Evolutionary conservation across 805 yeast genomes (phyloP).

Genomic region (Vanderwaltozyma tropicalis): DNA sequence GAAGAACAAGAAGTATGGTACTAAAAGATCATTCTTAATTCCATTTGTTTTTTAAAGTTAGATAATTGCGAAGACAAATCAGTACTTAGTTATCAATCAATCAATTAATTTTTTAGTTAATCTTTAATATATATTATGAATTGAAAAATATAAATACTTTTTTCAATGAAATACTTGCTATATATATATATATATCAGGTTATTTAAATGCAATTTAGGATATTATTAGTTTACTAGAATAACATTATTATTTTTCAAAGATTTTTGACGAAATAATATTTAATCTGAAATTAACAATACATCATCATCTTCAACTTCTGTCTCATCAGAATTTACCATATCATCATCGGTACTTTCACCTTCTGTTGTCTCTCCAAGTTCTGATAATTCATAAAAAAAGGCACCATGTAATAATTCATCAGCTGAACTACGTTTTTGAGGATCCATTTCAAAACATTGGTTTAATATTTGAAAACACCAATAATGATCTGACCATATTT

Average conservation of each 20-base stretch:
- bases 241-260: too few species aligned
- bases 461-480: conserved; percentile 46
- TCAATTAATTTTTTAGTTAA: neutral
- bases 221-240: neutral
- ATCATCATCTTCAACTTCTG: conserved; percentile 16
- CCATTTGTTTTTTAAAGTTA: conserved; percentile 54
- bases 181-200: neutral
- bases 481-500: conserved; percentile 29
- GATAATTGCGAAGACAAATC: neutral
- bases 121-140: neutral
- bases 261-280: too few species aligned
- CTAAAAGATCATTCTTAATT: conserved; percentile 63
- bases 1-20: conserved; percentile 75
- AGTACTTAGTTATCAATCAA: neutral
- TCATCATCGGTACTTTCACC: conserved; percentile 23
- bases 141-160: neutral
- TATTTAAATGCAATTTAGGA: neutral
- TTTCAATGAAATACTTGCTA: neutral
- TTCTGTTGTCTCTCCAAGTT: conserved; percentile 10
- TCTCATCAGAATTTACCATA: conserved; percentile 11
- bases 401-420: conserved; percentile 45
- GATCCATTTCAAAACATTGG: conserved; percentile 49
- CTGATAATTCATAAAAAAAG: conserved; percentile 42
- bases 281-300: conserved; percentile 18
- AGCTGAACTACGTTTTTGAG: conserved; percentile 46